phyloP scores from a whole-genome alignment of 2,329 filamentous ascomycete species.

The Byssothecium circinans region DNA sequence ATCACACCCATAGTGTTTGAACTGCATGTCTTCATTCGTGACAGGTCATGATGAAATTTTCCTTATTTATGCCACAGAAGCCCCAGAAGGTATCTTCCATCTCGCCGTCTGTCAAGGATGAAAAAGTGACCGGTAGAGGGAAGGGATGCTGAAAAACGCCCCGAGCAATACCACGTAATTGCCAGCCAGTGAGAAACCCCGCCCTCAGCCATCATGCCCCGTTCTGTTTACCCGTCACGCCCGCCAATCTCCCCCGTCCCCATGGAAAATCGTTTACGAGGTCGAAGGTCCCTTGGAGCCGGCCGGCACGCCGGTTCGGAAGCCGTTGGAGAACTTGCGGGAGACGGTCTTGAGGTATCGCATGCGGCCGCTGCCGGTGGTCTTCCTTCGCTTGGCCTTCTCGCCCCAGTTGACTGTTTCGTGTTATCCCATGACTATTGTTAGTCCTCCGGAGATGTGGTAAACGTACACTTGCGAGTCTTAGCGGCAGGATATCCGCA shows the following conservation, averaged over 20 bases:
- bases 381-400: constrained; percentile 99
- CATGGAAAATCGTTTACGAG: constrained; percentile 26
- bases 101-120: constrained; percentile 34
- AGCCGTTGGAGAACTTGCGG: constrained; percentile 96
- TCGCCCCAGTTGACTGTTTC: constrained; percentile 94
- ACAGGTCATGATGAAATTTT: constrained; percentile 46
- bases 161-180: constrained; percentile 39
- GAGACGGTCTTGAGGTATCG: constrained; percentile 90
- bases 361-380: constrained; percentile 94
- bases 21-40: constrained; percentile 36
- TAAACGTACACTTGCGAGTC: constrained; percentile 95
- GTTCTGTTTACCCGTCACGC: constrained; percentile 27
- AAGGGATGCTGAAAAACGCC: constrained; percentile 40
- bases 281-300: constrained; percentile 67
- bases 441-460: constrained; percentile 5
- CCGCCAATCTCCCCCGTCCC: constrained; percentile 18
- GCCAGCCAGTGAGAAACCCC: constrained; percentile 31
- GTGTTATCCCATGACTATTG: constrained; percentile 26
- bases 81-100: constrained; percentile 30
- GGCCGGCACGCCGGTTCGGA: constrained; percentile 88
- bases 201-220: constrained; percentile 31
- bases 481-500: constrained; percentile 98
- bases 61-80: constrained; percentile 42
- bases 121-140: constrained; percentile 32
- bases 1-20: too few relatives aligned